Percentiles rank a stretch among this genome's conserved stretches.
phyloP scores from a whole-genome alignment of 306 rosid genomes.

The Cicer judaicum region DNA sequence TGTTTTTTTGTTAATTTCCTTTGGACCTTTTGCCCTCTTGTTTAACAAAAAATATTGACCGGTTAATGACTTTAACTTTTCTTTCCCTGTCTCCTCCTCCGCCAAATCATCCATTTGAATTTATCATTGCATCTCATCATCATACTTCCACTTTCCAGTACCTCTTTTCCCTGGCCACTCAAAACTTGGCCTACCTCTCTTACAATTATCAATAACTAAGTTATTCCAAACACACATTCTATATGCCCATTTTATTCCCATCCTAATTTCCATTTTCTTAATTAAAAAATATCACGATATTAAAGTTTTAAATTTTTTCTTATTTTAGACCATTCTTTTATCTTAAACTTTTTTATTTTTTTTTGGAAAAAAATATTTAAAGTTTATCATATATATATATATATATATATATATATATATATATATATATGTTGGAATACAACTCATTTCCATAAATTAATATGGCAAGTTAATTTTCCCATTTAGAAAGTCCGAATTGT shows the following conservation, averaged over 20 bases:
- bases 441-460: background rate
- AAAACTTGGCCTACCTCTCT: slow-evolving; percentile 28
- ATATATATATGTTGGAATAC: background rate
- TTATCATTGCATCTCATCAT: slow-evolving; percentile 33
- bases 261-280: background rate
- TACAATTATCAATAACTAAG: slow-evolving; percentile 18
- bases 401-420: background rate
- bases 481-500: background rate
- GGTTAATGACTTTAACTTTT: background rate
- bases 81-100: background rate
- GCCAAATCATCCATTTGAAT: slow-evolving; percentile 24
- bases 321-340: too few species aligned
- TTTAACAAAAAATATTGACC: background rate
- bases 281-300: too few species aligned
- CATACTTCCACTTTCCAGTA: slow-evolving; percentile 46
- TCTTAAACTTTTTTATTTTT: too few species aligned
- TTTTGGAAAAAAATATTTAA: too few species aligned
- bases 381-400: too few species aligned
- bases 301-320: too few species aligned
- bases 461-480: background rate
- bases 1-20: too few species aligned
- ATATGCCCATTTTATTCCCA: background rate
- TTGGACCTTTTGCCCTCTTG: too few species aligned
- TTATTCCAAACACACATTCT: slow-evolving; percentile 1
- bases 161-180: slow-evolving; percentile 42